Evolutionary conservation across 148 eudicot genomes (phyloP), one percentile per base, ranked within the genome.

Genomic region (Rhododendron simsii): DNA sequence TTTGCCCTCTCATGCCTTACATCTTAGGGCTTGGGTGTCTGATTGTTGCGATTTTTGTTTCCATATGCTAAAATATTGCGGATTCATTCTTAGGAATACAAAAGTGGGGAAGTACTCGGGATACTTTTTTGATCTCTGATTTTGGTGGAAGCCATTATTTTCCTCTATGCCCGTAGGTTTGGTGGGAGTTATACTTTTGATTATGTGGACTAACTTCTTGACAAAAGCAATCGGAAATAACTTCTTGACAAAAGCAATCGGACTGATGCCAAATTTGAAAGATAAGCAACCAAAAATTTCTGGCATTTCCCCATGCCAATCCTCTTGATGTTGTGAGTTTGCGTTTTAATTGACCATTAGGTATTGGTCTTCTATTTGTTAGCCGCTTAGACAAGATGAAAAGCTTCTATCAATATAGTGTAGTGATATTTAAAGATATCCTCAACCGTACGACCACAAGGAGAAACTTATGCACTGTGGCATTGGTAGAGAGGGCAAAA

Each of bases 401-500:
- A 81, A 12, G 26, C 44, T 81, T 55, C 26, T 33, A 7, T 53
- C 37, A 9, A 7, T 26, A 1, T 55, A 14, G 59, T 50, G 37
- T 80, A 15, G 39, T 45, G 26, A 23, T 44, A 21, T 78, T 78
- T 78, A 14, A 9, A 44, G 28, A 23, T 45, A 44, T 44, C 15
- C 26, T 78, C 30, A 45, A 45, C 2, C 2, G 18, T 78, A 78
- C 16, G 15, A 20, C 14, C 14, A 21, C 80, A 78, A 18, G 48
- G 26, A 78, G 50, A 78, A 39, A 44, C 51, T 35, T 20, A 0
- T 39, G 14, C 57, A 79, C 7, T 37, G 35, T 79, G 81, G 59
- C 59, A 47, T 47, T 79, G 81, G 44, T 35, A 79, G 81, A 74
- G 37, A n/a, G 59, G 51, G 81, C 59, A 79, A 79, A 21, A 79